phyloP scores from a whole-genome alignment of 139 green algal species.

The Desmodesmus armatus region DNA sequence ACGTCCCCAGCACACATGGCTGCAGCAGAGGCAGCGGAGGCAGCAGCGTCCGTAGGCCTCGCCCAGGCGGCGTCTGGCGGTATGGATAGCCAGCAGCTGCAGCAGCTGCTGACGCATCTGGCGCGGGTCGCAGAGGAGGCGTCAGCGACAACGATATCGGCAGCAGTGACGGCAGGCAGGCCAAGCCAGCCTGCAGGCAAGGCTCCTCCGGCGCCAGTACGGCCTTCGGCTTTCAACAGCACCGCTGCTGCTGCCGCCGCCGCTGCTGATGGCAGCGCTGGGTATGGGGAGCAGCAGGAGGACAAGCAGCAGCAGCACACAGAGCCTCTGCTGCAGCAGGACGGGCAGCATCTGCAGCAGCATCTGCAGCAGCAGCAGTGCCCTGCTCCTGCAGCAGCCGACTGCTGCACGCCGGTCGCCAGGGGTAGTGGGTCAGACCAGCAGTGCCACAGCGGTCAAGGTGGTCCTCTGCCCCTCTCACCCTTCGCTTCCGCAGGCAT shows the following conservation, averaged over 20 bases:
- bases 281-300: neutral
- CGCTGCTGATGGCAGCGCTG: neutral
- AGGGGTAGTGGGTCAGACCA: neutral
- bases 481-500: no score
- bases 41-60: slow-evolving; percentile 4
- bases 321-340: neutral
- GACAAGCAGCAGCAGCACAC: neutral
- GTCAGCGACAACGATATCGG: neutral
- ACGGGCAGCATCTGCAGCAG: neutral
- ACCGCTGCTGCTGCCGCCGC: neutral
- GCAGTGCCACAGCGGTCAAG: neutral
- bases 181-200: no score
- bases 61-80: no score
- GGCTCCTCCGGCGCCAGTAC: neutral
- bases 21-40: slow-evolving; percentile 13
- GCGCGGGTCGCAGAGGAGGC: slow-evolving; percentile 25
- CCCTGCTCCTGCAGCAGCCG: slow-evolving; percentile 2
- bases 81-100: slow-evolving; percentile 17
- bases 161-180: neutral
- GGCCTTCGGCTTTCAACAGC: neutral
- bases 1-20: neutral
- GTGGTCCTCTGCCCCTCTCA: no score
- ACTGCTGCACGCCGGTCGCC: neutral
- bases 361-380: neutral
- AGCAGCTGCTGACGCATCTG: slow-evolving; percentile 10